Percentiles rank a stretch among this genome's conserved stretches.
These are phyloP conservation scores for Bremia lactucae DNA, from an alignment of 352 stramenopile species.

Conservation along the genomic window DNA sequence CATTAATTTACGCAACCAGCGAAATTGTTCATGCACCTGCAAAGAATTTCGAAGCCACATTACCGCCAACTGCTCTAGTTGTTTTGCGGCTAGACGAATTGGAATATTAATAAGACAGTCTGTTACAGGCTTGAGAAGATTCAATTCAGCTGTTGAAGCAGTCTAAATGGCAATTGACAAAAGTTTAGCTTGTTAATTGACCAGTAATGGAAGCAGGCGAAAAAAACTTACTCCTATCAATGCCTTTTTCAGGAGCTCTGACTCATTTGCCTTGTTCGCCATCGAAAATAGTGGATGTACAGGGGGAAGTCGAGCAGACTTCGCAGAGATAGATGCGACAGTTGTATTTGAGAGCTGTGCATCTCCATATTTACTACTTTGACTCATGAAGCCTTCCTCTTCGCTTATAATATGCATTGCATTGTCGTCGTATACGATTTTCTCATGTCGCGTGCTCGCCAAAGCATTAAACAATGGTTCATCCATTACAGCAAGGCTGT, in stretches of 20 bases:
- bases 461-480: background rate
- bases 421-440: constrained; percentile 1
- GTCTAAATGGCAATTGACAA: constrained; percentile 6
- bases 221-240: constrained; percentile 11
- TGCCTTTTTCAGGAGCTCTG: constrained; percentile 10
- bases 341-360: background rate
- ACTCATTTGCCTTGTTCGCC: constrained; percentile 9
- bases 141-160: constrained; percentile 11
- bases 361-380: background rate
- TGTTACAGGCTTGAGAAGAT: constrained; percentile 35
- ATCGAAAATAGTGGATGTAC: constrained; percentile 24
- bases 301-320: constrained; percentile 7
- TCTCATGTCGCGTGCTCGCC: background rate
- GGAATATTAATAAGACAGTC: constrained; percentile 30
- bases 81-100: constrained; percentile 24
- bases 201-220: background rate
- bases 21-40: constrained; percentile 33
- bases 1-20: constrained; percentile 53
- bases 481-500: background rate
- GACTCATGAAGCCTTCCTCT: background rate
- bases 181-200: background rate
- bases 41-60: constrained; percentile 33
- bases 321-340: background rate
- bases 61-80: constrained; percentile 38
- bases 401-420: constrained; percentile 8